Evolutionary conservation across 768 basidiomycete genomes (phyloP).

Genomic region (Tylopilus subfusipes): DNA sequence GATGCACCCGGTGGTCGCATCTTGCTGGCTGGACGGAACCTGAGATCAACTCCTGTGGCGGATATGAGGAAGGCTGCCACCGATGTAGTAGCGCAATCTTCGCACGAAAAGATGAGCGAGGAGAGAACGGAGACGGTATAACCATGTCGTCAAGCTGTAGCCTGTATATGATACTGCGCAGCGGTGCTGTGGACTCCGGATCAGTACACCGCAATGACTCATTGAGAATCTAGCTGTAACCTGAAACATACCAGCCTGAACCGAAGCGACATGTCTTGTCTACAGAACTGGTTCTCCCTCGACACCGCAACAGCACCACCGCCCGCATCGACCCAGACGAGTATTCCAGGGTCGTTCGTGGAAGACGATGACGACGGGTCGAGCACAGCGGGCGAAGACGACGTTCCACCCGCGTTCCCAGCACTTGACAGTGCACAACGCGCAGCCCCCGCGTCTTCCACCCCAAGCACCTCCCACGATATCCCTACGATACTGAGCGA

Average conservation of each 20-base stretch:
- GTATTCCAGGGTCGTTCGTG: slow-evolving; percentile 24
- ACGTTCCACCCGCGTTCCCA: slow-evolving; percentile 73
- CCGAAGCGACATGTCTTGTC: slow-evolving; percentile 39
- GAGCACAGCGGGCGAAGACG: slow-evolving; percentile 46
- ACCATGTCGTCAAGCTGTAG: no score
- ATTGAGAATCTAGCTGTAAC: no score
- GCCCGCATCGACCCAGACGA: background rate
- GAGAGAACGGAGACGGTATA: background rate
- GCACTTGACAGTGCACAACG: slow-evolving; percentile 70
- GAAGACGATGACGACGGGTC: slow-evolving; percentile 36
- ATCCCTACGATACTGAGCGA: slow-evolving; percentile 40
- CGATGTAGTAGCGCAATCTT: background rate
- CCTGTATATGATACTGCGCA: no score
- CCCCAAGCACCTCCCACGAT: background rate
- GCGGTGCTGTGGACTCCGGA: background rate
- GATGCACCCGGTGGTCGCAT: slow-evolving; percentile 34
- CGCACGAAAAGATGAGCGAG: background rate
- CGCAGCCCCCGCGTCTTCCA: slow-evolving; percentile 28
- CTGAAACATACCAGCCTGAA: no score
- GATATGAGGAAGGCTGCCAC: slow-evolving; percentile 18
- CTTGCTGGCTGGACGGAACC: slow-evolving; percentile 25
- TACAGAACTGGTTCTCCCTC: slow-evolving; percentile 55
- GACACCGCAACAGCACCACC: slow-evolving; percentile 17
- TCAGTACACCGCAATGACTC: no score
- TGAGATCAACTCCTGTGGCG: slow-evolving; percentile 28